These are phyloP conservation scores for Xylogone sp. DNA, from an alignment of 2,329 filamentous ascomycete species.

Conservation along the genomic window DNA sequence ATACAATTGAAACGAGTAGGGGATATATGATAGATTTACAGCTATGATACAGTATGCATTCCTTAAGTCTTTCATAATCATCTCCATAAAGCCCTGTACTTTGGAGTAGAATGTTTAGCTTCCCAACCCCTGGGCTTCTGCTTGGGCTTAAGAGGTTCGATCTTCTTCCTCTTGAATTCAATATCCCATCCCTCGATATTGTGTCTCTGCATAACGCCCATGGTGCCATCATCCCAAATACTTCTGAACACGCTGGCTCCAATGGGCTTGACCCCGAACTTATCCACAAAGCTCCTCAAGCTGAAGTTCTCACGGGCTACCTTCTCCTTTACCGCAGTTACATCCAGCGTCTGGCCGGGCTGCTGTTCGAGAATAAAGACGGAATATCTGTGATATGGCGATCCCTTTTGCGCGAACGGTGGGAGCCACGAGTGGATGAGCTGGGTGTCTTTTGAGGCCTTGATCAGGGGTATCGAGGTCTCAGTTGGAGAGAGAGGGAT, in stretches of 20 bases:
- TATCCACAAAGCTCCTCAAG: slow-evolving; percentile 69
- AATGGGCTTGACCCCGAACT: slow-evolving; percentile 66
- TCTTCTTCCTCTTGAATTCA: slow-evolving; percentile 78
- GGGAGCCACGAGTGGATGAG: slow-evolving; percentile 78
- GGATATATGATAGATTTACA: slow-evolving; percentile 1
- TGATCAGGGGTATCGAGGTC: slow-evolving; percentile 61
- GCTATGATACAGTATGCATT: slow-evolving; percentile 6
- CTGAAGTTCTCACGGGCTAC: slow-evolving; percentile 65
- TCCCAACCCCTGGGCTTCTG: slow-evolving; percentile 63
- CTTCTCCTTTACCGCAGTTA: slow-evolving; percentile 50
- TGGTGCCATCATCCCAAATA: slow-evolving; percentile 84
- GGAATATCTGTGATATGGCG: slow-evolving; percentile 84
- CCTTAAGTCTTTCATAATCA: slow-evolving; percentile 10
- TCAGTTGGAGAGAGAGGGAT: slow-evolving; percentile 59
- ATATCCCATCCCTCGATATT: slow-evolving; percentile 72
- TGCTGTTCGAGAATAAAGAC: slow-evolving; percentile 82
- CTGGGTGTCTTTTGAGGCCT: slow-evolving; percentile 57
- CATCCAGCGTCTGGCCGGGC: slow-evolving; percentile 54
- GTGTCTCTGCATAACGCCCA: slow-evolving; percentile 79
- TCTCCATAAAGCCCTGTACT: slow-evolving; percentile 52
- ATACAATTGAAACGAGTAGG: neutral
- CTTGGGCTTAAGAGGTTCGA: slow-evolving; percentile 62
- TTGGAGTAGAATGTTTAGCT: slow-evolving; percentile 59
- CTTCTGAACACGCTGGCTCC: slow-evolving; percentile 86
- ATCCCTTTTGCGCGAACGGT: slow-evolving; percentile 83